phyloP scores from a whole-genome alignment of 2,329 filamentous ascomycete genomes.

The Amphichorda felina region DNA sequence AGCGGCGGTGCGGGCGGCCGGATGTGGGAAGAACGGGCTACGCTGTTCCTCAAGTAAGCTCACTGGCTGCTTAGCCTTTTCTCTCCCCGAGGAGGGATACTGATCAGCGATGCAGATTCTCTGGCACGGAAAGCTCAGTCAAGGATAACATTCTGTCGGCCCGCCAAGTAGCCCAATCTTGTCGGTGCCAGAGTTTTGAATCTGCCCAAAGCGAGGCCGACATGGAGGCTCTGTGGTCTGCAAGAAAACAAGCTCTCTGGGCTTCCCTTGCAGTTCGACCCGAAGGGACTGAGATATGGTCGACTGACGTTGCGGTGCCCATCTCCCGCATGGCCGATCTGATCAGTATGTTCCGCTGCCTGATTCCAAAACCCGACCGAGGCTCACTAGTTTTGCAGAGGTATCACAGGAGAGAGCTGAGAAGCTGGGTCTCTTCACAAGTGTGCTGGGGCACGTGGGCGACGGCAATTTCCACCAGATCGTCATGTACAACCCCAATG shows the following conservation, averaged over 20 bases:
- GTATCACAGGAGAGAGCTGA: slow-evolving; percentile 54
- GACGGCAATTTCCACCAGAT: slow-evolving; percentile 64
- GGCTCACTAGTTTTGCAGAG: too few species aligned
- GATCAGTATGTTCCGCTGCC: slow-evolving; percentile 27
- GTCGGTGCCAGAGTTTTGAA: slow-evolving; percentile 49
- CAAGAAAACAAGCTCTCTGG: slow-evolving; percentile 65
- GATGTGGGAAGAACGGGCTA: slow-evolving; percentile 57
- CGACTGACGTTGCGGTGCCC: slow-evolving; percentile 71
- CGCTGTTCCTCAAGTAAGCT: slow-evolving; percentile 56
- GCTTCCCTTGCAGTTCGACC: slow-evolving; percentile 55
- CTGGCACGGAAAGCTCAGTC: slow-evolving; percentile 49
- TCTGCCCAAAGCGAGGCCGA: slow-evolving; percentile 55
- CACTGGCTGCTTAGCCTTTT: neutral
- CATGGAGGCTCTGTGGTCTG: slow-evolving; percentile 61
- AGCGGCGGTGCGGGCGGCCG: slow-evolving; percentile 43
- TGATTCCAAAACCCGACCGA: neutral
- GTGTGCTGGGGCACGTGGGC: slow-evolving; percentile 62
- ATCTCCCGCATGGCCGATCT: slow-evolving; percentile 60
- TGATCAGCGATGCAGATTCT: slow-evolving; percentile 43
- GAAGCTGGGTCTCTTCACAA: slow-evolving; percentile 48
- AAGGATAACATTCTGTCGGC: slow-evolving; percentile 46
- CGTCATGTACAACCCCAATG: slow-evolving; percentile 29
- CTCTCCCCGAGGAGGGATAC: slow-evolving; percentile 10
- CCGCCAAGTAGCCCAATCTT: slow-evolving; percentile 37
- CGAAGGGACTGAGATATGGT: slow-evolving; percentile 56